These are phyloP conservation scores for Annulohypoxylon bovei DNA, from an alignment of 495 filamentous ascomycete species.

Conservation along the genomic window DNA sequence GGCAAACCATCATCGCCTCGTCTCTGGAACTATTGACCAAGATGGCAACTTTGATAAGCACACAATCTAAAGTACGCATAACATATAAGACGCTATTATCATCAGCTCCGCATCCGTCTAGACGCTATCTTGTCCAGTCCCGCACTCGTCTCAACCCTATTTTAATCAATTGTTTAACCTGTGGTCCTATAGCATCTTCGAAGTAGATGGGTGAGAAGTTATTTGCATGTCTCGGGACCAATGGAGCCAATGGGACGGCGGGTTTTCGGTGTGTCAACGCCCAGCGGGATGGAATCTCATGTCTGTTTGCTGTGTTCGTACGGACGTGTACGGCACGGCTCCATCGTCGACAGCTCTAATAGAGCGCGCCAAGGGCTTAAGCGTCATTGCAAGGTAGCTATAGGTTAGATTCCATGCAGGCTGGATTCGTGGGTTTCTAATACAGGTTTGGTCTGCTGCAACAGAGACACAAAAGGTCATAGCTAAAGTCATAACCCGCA, in stretches of 20 bases:
- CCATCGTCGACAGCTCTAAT: slow-evolving; percentile 10
- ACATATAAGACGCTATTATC: slow-evolving; percentile 13
- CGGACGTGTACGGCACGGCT: background rate
- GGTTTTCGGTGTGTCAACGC: background rate
- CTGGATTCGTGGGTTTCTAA: slow-evolving; percentile 6
- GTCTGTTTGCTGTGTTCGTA: slow-evolving; percentile 16
- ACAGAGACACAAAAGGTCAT: slow-evolving; percentile 16
- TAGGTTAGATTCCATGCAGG: slow-evolving; percentile 6
- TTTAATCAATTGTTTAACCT: background rate
- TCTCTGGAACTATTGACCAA: slow-evolving; percentile 24
- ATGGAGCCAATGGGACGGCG: slow-evolving; percentile 1
- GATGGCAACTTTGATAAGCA: slow-evolving; percentile 24
- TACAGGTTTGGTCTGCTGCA: slow-evolving; percentile 19
- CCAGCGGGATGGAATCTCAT: background rate
- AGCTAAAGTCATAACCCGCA: slow-evolving; percentile 17
- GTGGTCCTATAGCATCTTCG: background rate
- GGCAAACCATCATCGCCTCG: slow-evolving; percentile 12
- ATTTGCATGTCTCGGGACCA: background rate
- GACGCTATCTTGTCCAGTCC: slow-evolving; percentile 13
- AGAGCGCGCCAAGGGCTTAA: slow-evolving; percentile 13
- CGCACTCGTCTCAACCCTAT: background rate
- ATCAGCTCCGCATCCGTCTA: slow-evolving; percentile 10
- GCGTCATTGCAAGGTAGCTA: slow-evolving; percentile 4
- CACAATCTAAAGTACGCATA: background rate
- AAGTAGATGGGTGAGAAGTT: background rate